Evolutionary conservation across 192 early-diverging fungal species (phyloP), one percentile per base, ranked within the genome.

Genomic region (Obelidium mucronatum): DNA sequence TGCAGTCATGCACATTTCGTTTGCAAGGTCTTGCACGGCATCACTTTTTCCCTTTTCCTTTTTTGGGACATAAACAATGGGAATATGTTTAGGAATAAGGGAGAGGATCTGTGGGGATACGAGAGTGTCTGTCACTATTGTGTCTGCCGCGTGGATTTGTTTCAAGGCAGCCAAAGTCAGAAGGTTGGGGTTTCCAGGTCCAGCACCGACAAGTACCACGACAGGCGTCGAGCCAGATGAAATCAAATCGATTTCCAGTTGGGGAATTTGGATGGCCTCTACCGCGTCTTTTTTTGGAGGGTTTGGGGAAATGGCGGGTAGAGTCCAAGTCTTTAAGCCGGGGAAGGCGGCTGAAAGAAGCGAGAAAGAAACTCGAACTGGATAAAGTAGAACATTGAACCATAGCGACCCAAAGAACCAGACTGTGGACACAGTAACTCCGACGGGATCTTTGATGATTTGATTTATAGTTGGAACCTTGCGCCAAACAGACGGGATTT

Each of bases 161-260:
- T 67, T 33, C 3, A 76, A 51, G 3, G 82, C 84, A 28, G 37
- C 59, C 22, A 83, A 26, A 0, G 96, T 97, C 52, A 98, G 79
- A n/a, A 94, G 83, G 40, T 90, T 89, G 2, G 94, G 92, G 68
- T 92, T 86, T 39, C 96, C 95, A 1, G 95, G 94, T 2, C 96
- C 96, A 17, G 92, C 95, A 2, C 96, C 96, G 11, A 96, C 92
- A 31, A 98, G 84, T 53, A 37, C 37, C 6, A 72, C 36, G 44
- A 24, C n/a, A 33, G 70, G 26, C 19, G 70, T 44, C 11, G 52
- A 58, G 24, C n/a, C 40, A 31, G n/a, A n/a, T n/a, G n/a, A n/a
- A n/a, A n/a, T 37, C 28, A 19, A 30, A 30, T 34, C 22, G 63
- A 37, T 40, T 65, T 65, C 17, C 19, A 40, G 63, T 40, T 40